Evolutionary conservation across 2,329 filamentous ascomycete genomes (phyloP), one percentile per base, ranked within the genome.

Genomic region (Claviceps humidiphila): DNA sequence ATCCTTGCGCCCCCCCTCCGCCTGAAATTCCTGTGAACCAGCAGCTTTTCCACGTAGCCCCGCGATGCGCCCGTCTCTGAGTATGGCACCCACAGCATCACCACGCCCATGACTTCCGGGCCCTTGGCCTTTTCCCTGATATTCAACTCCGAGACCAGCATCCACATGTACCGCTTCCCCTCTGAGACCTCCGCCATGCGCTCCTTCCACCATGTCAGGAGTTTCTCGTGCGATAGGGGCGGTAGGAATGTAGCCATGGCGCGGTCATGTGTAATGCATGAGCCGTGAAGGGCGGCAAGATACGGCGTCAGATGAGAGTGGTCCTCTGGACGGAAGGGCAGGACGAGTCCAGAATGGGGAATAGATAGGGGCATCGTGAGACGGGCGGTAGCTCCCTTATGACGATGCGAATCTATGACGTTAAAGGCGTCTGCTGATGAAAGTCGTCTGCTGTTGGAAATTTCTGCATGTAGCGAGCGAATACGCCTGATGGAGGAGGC

Each of bases 191-290:
- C 74, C 22, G 70, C 66, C 51, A 77, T 72, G 24, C 72, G 67
- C 22, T 71, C 68, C 59, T 74, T 73, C 80, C 80, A 84, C 71
- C 74, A 82, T 8, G 67, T 58, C 34, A 77, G 66, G 41, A 84
- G 74, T 60, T 77, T 78, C 40, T 74, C 68, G 60, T 78, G 70
- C 47, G 73, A 72, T 38, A 83, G 66, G 0, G 80, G 80, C n/a
- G 78, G 77, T 14, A 80, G 68, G 60, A 83, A 84, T 4, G 73
- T 77, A 26, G 76, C 76, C 39, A 79, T 71, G 56, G 74, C 76
- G 59, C 73, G 69, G 64, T 80, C 78, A 54, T 73, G 67, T 4
- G 74, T 75, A 61, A 84, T 80, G 65, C 79, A 82, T 14, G 73
- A 71, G 54, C 72, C 74, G 57, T 83, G 80, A 24, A 84, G 70